A percentile compares a stretch with the other conserved stretches of the same genome.
These are phyloP conservation scores for Cucurbitaria berberidis DNA, from an alignment of 2,329 filamentous ascomycete genomes.

Conservation along the genomic window DNA sequence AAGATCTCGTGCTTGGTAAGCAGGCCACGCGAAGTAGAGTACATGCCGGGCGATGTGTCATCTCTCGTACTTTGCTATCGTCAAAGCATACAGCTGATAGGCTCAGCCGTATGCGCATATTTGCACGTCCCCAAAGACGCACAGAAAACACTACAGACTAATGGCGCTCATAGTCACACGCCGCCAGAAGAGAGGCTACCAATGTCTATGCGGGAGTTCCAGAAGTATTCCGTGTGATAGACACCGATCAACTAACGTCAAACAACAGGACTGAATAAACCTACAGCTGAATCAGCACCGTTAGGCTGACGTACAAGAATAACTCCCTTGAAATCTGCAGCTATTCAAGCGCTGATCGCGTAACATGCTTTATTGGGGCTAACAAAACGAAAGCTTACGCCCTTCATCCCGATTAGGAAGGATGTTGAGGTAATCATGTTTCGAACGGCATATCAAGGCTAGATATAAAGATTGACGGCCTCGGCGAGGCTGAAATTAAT, in stretches of 20 bases:
- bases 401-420: not conserved
- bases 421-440: not conserved
- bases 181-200: too few species aligned
- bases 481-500: not conserved
- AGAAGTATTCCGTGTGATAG: too few species aligned
- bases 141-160: too few species aligned
- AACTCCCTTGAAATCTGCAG: not conserved
- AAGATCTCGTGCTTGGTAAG: not conserved
- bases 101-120: too few species aligned
- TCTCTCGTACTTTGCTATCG: too few species aligned
- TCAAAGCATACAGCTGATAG: too few species aligned
- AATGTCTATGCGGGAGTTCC: too few species aligned
- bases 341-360: not conserved
- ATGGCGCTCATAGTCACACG: too few species aligned
- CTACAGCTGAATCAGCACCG: not conserved
- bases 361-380: not conserved
- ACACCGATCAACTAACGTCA: too few species aligned
- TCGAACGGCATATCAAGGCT: not conserved
- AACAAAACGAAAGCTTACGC: not conserved
- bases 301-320: not conserved
- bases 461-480: not conserved
- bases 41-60: not conserved
- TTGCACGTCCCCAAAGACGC: too few species aligned
- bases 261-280: too few species aligned
- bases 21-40: not conserved